Conservation (phyloP, 192 early-diverging fungal genomes). For the Podila epicladia region DNA sequence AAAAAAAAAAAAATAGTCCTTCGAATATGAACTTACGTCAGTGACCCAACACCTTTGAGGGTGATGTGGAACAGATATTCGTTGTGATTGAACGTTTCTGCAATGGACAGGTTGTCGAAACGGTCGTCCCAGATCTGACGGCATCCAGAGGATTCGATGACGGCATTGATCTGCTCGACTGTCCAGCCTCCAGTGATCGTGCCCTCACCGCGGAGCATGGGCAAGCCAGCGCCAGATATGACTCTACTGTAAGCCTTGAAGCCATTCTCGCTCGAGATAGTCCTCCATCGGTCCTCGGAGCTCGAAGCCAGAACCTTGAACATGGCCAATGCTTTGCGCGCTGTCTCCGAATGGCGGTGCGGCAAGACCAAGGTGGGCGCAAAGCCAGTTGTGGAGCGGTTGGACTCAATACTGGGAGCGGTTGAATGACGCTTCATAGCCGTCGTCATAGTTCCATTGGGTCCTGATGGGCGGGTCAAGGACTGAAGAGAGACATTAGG, state of each 20-base stretch:
- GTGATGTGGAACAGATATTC: constrained; percentile 57
- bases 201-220: constrained; percentile 61
- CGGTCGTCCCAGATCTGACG: constrained; percentile 64
- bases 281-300: constrained; percentile 58
- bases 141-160: constrained; percentile 55
- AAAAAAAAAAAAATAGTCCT: neutral
- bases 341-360: constrained; percentile 47
- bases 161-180: constrained; percentile 61
- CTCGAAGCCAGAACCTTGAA: constrained; percentile 57
- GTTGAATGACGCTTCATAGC: constrained; percentile 31
- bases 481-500: constrained; percentile 11
- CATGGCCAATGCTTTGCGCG: constrained; percentile 51
- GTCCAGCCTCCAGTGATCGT: constrained; percentile 59
- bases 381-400: constrained; percentile 28
- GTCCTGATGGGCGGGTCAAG: constrained; percentile 9
- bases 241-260: constrained; percentile 60
- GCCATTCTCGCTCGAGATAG: constrained; percentile 52
- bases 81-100: constrained; percentile 60
- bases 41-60: constrained; percentile 42
- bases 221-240: constrained; percentile 49
- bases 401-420: constrained; percentile 36
- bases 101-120: constrained; percentile 55
- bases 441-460: constrained; percentile 1
- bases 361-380: constrained; percentile 16
- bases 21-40: constrained; percentile 34